Evolutionary conservation across 179 eudicot genomes (phyloP), one percentile per base, ranked within the genome.

Genomic region (Beta corolliflora): DNA sequence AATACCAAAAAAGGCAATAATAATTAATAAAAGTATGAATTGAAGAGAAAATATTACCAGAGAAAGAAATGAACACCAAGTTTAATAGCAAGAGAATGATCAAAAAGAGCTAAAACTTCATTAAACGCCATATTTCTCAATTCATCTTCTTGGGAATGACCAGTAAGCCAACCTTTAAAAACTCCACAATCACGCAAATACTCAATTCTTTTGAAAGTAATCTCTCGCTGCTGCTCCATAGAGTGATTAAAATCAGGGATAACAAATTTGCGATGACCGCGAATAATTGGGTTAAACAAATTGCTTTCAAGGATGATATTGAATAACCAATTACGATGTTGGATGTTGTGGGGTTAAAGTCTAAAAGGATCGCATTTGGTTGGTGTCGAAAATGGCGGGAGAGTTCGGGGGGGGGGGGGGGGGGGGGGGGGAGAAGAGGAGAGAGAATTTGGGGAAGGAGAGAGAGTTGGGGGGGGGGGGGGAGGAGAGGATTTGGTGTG

Each of bases 201-300:
- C 83, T 77, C 86, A 44, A 95, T 88, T 71, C 95, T 80, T 83
- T 75, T 89, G 91, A 94, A 66, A 0, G 98, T 94, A 69, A 91
- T 83, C 89, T 91, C 98, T 61, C 98, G 82, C 82, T 95, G 97
- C 79, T 91, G 93, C 77, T 95, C 98, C 97, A 91, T 94, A 14
- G 94, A 84, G 71, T 89, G 92, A 41, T 94, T 94, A 71, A 89
- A 94, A 71, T 93, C 97, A 16, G 94, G 93, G 21, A 56, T 67
- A 5, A 92, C 91, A 48, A 91, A 96, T 0, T 78, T 80, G 60
- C 87, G 84, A 3, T 89, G 89, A 0, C 97, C 99, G 44, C 90
- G 83, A 46, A 75, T 68, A 36, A 66, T 74, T 10, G 91, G 91
- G 82, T 92, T 91, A 77, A 96, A 96, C 5, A 96, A 82, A 10